These are phyloP conservation scores for Fusarium sp. DNA, from an alignment of 2,329 filamentous ascomycete species.

Conservation along the genomic window DNA sequence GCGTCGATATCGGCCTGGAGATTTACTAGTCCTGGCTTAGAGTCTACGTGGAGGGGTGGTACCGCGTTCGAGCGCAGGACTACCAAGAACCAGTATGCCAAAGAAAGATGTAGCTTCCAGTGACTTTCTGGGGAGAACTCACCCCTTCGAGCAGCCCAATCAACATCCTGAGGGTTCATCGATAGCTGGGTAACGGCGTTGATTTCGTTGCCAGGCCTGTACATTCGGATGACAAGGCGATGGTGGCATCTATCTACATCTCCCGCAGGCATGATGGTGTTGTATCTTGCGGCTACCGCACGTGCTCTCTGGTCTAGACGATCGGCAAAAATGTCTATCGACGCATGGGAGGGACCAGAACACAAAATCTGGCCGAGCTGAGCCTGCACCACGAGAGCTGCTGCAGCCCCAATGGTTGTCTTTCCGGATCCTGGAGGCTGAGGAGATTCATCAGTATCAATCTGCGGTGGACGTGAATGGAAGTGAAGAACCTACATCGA, in stretches of 20 bases:
- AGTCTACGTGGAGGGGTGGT: too few species aligned
- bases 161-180: not conserved
- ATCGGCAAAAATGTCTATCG: conserved; percentile 9
- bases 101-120: conserved; percentile 27
- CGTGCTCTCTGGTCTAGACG: not conserved
- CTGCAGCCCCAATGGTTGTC: conserved; percentile 1
- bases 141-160: not conserved
- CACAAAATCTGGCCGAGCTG: conserved; percentile 9
- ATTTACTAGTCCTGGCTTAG: too few species aligned
- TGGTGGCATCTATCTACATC: not conserved
- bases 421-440: conserved; percentile 32
- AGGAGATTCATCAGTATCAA: not conserved
- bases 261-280: not conserved
- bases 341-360: conserved; percentile 5
- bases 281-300: not conserved
- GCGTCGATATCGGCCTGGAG: too few species aligned
- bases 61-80: conserved; percentile 11
- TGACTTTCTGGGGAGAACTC: not conserved
- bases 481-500: conserved; percentile 8
- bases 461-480: not conserved
- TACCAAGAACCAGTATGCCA: conserved; percentile 22
- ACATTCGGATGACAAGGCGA: conserved; percentile 7
- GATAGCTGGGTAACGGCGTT: conserved; percentile 8
- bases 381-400: conserved; percentile 5
- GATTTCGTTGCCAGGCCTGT: not conserved